These are phyloP conservation scores for Fusarium sulawesiense DNA, from an alignment of 2,329 filamentous ascomycete species.

Conservation along the genomic window DNA sequence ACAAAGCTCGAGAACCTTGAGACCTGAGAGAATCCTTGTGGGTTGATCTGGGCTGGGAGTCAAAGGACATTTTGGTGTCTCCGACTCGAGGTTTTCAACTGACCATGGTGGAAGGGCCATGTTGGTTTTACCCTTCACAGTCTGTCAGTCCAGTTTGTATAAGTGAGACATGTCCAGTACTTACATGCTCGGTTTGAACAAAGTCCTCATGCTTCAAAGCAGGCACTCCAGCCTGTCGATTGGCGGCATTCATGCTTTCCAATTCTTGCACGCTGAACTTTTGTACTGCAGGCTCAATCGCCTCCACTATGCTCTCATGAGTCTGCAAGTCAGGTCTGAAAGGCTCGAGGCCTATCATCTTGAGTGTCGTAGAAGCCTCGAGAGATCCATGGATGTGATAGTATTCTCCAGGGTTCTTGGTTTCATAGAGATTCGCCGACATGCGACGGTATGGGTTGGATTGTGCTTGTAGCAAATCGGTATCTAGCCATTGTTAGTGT, in stretches of 20 bases:
- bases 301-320: slow-evolving; percentile 68
- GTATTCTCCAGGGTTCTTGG: slow-evolving; percentile 72
- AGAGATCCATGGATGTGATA: slow-evolving; percentile 82
- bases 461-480: slow-evolving; percentile 76
- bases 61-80: slow-evolving; percentile 61
- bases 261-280: slow-evolving; percentile 66
- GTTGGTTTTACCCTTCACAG: slow-evolving; percentile 58
- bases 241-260: slow-evolving; percentile 66
- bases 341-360: slow-evolving; percentile 75
- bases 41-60: slow-evolving; percentile 28
- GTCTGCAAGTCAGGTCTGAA: slow-evolving; percentile 69
- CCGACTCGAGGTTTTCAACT: slow-evolving; percentile 61
- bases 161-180: not conserved
- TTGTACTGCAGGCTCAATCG: slow-evolving; percentile 69
- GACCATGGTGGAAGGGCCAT: slow-evolving; percentile 58
- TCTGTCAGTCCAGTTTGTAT: not conserved
- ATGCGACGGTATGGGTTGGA: slow-evolving; percentile 77
- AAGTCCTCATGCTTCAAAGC: slow-evolving; percentile 71
- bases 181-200: slow-evolving; percentile 60
- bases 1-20: slow-evolving; percentile 80
- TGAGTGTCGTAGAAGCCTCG: slow-evolving; percentile 74
- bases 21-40: slow-evolving; percentile 61
- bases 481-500: slow-evolving; percentile 62
- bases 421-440: slow-evolving; percentile 78
- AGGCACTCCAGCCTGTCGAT: slow-evolving; percentile 69